Evolutionary conservation across 2,329 filamentous ascomycete genomes (phyloP).

Genomic region (Cyphellophora attinorum): DNA sequence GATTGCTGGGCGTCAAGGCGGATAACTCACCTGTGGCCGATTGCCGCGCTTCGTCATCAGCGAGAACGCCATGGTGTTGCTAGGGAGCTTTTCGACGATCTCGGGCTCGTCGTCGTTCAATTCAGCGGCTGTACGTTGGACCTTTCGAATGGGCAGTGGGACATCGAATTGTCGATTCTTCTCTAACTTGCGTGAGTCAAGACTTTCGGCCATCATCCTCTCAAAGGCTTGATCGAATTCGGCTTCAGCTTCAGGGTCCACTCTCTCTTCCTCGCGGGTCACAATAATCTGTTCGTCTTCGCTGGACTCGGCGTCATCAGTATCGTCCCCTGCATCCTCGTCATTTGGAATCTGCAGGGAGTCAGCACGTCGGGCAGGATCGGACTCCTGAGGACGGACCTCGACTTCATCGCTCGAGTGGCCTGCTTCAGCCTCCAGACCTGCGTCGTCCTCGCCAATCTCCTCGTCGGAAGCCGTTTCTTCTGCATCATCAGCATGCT

Average conservation of each 20-base stretch:
- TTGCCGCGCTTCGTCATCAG: constrained; percentile 94
- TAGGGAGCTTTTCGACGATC: constrained; percentile 9
- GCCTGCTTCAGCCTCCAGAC: constrained; percentile 42
- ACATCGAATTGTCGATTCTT: constrained; percentile 92
- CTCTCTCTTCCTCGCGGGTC: constrained; percentile 77
- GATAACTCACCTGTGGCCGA: constrained; percentile 68
- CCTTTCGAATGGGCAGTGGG: constrained; percentile 79
- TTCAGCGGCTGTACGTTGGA: constrained; percentile 41
- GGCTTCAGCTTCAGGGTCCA: constrained; percentile 88
- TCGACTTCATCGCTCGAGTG: constrained; percentile 39
- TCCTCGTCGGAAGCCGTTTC: constrained; percentile 69
- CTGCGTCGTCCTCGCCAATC: constrained; percentile 51
- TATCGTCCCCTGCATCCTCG: constrained; percentile 33
- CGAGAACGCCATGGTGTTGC: constrained; percentile 86
- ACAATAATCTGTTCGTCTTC: constrained; percentile 88
- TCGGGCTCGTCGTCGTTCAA: constrained; percentile 24
- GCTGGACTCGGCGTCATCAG: constrained; percentile 40
- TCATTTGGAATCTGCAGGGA: constrained; percentile 23
- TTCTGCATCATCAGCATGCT: constrained; percentile 60
- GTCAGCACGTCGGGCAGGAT: constrained; percentile 8
- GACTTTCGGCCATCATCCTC: constrained; percentile 95
- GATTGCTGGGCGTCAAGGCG: too few relatives aligned
- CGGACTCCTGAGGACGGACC: constrained; percentile 17
- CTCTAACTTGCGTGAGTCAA: constrained; percentile 92
- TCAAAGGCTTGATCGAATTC: constrained; percentile 97